Conservation (phyloP, 116 monocot genomes). For the Posidonia oceanica region DNA sequence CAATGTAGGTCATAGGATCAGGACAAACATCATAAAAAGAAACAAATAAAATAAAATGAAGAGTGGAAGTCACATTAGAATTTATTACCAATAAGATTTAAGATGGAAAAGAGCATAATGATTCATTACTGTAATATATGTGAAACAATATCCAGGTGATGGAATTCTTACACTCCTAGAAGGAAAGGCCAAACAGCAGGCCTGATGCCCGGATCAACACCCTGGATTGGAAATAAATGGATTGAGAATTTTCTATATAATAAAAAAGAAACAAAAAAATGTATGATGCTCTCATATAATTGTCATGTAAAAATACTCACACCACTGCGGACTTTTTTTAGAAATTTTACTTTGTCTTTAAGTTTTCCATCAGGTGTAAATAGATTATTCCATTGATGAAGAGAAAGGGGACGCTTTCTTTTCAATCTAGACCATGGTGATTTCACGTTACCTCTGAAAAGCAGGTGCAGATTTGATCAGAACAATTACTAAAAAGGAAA, state of each 20-base stretch:
- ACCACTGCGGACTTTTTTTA: slow-evolving; percentile 70
- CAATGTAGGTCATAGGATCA: no score
- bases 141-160: not conserved
- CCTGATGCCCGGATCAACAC: slow-evolving; percentile 61
- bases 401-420: slow-evolving; percentile 39
- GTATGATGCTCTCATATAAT: not conserved
- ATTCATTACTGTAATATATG: no score
- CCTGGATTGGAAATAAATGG: slow-evolving; percentile 38
- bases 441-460: slow-evolving; percentile 49
- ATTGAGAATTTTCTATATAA: slow-evolving; percentile 3
- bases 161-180: slow-evolving; percentile 82
- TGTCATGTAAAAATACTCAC: slow-evolving; percentile 14
- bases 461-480: no score
- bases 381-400: slow-evolving; percentile 32
- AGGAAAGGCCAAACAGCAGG: slow-evolving; percentile 72
- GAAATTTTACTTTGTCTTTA: slow-evolving; percentile 49
- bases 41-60: no score
- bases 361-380: slow-evolving; percentile 60
- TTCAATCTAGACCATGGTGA: slow-evolving; percentile 52
- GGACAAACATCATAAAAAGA: no score
- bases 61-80: no score
- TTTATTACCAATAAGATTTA: no score
- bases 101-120: no score
- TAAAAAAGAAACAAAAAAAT: not conserved
- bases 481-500: no score